Evolutionary conservation across 345 rosid species (phyloP), one percentile per base, ranked within the genome.

Genomic region (Mercurialis annua): DNA sequence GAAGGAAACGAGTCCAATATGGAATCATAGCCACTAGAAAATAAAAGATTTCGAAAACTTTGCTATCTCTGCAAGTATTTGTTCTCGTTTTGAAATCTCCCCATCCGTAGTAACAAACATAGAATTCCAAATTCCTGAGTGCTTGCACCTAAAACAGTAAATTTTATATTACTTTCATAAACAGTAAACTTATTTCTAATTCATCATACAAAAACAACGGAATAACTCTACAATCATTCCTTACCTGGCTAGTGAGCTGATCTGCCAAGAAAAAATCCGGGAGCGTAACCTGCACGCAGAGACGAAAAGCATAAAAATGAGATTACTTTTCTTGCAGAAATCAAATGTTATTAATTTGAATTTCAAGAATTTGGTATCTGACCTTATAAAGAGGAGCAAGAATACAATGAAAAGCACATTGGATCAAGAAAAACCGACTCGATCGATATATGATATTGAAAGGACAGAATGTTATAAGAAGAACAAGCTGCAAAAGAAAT

Each of bases 181-280:
- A 9, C 9, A 34, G 9, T 9, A 2, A 44, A 44, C 16, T 1
- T 44, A 5, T 16, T 44, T 10, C 16, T 44, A 44, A 5, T 23
- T 51, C 10, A 51, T 20, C 29, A 51, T 5, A 23, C 20, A 21
- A 5, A 51, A 11, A 23, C 30, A 51, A 51, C 1, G 11, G 17
- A 51, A 44, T 9, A 34, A 34, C 9, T 34, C 5, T 34, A 9
- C 40, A 3, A 34, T 4, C 4, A 58, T 48, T 44, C 68, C 77
- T 55, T 24, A 87, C 96, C 86, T 90, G 97, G 80, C 87, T 85
- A 8, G 97, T 92, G 21, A 92, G 71, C 38, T 92, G 97, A 77
- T 92, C 93, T n/a, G 87, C 93, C 59, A 91, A 77, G 83, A 91
- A 87, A 80, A 89, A 91, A 73, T 91, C 97, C 24, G 90, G 86